These are phyloP conservation scores for Coniochaeta sp. DNA, from an alignment of 2,329 filamentous ascomycete species.

Conservation along the genomic window DNA sequence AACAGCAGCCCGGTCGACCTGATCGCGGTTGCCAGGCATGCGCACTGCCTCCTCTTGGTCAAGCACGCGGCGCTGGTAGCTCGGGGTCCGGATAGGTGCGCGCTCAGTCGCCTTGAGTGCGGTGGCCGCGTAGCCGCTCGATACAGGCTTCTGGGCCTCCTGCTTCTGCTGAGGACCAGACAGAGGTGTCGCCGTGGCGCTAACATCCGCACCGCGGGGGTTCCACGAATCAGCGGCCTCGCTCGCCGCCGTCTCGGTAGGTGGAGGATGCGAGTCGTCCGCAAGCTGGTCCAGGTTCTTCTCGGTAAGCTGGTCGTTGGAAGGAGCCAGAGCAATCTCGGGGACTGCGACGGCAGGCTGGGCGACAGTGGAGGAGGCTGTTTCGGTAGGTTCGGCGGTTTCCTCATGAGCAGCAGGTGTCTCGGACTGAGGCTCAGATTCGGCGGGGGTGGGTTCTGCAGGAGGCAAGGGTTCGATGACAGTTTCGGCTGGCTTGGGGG, in stretches of 20 bases:
- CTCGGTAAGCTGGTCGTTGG: conserved; percentile 80
- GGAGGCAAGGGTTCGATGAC: conserved; percentile 36
- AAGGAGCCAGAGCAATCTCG: conserved; percentile 54
- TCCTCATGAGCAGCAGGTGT: conserved; percentile 18
- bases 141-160: conserved; percentile 49
- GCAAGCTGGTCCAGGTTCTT: conserved; percentile 87
- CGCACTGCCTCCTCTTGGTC: conserved; percentile 97
- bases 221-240: conserved; percentile 84
- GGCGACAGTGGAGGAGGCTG: conserved; percentile 16
- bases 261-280: conserved; percentile 69
- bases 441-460: conserved; percentile 20
- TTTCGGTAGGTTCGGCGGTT: conserved; percentile 11
- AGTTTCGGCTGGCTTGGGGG: conserved; percentile 37
- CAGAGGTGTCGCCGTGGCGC: conserved; percentile 59
- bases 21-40: conserved; percentile 91
- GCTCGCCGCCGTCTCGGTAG: conserved; percentile 80
- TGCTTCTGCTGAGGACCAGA: conserved; percentile 57
- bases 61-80: conserved; percentile 77
- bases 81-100: conserved; percentile 60
- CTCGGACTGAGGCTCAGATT: conserved; percentile 7
- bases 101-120: conserved; percentile 70
- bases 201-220: conserved; percentile 52
- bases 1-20: conserved; percentile 80
- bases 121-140: conserved; percentile 72
- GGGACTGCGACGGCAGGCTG: conserved; percentile 37